These are phyloP conservation scores for Sanghuangporus weigelae DNA, from an alignment of 1,284 basidiomycete species.

Conservation along the genomic window DNA sequence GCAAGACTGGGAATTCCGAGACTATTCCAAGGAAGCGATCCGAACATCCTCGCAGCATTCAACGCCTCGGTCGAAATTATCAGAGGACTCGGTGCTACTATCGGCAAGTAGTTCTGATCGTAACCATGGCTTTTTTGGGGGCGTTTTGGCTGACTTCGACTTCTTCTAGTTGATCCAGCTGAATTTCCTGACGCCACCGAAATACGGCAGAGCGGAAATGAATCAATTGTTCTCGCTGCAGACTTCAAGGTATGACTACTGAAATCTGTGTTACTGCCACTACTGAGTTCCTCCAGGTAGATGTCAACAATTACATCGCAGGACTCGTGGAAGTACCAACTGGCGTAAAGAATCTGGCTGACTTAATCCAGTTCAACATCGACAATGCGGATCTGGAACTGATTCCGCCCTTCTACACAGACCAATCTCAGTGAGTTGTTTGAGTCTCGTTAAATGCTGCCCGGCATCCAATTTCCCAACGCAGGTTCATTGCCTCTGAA, in stretches of 20 bases:
- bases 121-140: background rate
- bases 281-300: constrained; percentile 23
- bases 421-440: constrained; percentile 34
- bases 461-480: background rate
- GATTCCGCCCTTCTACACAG: constrained; percentile 33
- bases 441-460: background rate
- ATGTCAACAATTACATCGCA: constrained; percentile 31
- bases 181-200: constrained; percentile 35
- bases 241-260: constrained; percentile 37
- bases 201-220: constrained; percentile 27
- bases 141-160: background rate
- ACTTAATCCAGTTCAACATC: constrained; percentile 40
- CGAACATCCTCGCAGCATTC: constrained; percentile 29
- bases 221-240: constrained; percentile 30
- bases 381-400: constrained; percentile 37
- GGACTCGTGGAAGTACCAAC: constrained; percentile 32
- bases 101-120: constrained; percentile 20
- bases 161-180: constrained; percentile 32
- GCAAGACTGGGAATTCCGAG: constrained; percentile 39
- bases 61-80: constrained; percentile 35
- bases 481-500: constrained; percentile 35
- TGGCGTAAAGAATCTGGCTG: constrained; percentile 32
- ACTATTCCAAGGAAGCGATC: constrained; percentile 23
- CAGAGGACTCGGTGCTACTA: constrained; percentile 33
- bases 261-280: background rate